Conservation (phyloP, 2,329 filamentous ascomycete species). For the Diaporthe ampelina region DNA sequence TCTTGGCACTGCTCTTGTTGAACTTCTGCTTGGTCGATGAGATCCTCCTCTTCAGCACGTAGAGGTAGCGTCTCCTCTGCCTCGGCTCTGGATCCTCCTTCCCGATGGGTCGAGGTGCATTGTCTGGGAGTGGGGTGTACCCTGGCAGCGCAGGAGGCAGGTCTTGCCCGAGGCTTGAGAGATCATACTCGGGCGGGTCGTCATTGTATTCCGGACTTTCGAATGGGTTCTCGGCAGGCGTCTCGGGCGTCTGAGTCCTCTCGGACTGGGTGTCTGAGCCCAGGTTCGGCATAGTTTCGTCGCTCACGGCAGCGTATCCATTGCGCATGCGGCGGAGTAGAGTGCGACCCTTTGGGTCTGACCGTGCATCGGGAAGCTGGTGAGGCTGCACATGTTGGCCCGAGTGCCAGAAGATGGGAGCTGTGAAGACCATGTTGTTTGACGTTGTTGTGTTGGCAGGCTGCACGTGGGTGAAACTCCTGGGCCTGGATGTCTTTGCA, state of each 20-base stretch:
- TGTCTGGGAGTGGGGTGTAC: conserved; percentile 19
- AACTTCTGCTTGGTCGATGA: conserved; percentile 20
- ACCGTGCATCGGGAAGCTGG: conserved; percentile 29
- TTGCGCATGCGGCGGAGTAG: conserved; percentile 28
- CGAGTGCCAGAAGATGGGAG: conserved; percentile 30
- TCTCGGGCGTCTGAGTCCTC: background rate
- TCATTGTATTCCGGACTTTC: conserved; percentile 5
- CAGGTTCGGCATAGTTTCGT: background rate
- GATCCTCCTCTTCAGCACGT: conserved; percentile 32
- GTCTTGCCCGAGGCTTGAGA: background rate
- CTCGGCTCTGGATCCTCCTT: conserved; percentile 20
- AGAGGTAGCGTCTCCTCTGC: conserved; percentile 28
- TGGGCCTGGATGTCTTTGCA: background rate
- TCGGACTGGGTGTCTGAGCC: conserved; percentile 16
- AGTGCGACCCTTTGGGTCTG: conserved; percentile 18
- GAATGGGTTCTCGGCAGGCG: background rate
- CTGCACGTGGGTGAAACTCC: background rate
- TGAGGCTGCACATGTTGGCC: conserved; percentile 23
- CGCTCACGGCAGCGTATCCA: conserved; percentile 24
- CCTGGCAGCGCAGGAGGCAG: conserved; percentile 18
- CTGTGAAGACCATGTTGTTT: conserved; percentile 2
- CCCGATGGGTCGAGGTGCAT: background rate
- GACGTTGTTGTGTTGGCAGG: too few relatives aligned
- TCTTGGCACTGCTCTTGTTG: conserved; percentile 22
- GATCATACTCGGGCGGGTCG: conserved; percentile 18